phyloP scores from a whole-genome alignment of 2,329 filamentous ascomycete genomes.

The Ascochyta clinopodiicola region DNA sequence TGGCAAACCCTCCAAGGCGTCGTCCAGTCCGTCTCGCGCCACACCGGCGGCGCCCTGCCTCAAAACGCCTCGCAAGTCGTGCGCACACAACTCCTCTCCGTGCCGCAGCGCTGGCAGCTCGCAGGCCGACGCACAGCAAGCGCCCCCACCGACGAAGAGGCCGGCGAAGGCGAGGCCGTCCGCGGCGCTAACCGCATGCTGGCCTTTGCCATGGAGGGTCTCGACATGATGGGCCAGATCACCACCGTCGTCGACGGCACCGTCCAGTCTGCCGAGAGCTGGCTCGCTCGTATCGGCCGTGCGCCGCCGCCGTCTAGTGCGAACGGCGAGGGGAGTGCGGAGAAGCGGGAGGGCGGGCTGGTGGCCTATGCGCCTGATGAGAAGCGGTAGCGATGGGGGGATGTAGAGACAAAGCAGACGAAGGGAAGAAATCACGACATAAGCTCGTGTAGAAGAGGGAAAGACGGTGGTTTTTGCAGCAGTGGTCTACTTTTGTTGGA shows the following conservation, averaged over 20 bases:
- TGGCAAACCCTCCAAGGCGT: slow-evolving; percentile 72
- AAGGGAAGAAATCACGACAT: too few species aligned
- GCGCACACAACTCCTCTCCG: slow-evolving; percentile 79
- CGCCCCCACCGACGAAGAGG: slow-evolving; percentile 13
- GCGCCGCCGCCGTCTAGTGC: slow-evolving; percentile 20
- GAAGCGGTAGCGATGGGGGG: neutral
- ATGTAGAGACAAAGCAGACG: too few species aligned
- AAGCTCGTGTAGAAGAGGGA: too few species aligned
- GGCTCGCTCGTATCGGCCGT: slow-evolving; percentile 78
- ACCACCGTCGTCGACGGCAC: slow-evolving; percentile 87
- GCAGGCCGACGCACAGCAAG: slow-evolving; percentile 60
- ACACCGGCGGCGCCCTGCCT: slow-evolving; percentile 88
- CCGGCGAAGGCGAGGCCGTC: slow-evolving; percentile 50
- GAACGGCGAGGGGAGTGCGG: neutral
- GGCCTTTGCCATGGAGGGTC: slow-evolving; percentile 83
- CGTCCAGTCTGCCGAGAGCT: slow-evolving; percentile 86
- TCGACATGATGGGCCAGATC: slow-evolving; percentile 95
- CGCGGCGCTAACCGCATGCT: slow-evolving; percentile 76
- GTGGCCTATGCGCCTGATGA: neutral
- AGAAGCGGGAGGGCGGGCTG: neutral
- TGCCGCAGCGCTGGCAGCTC: slow-evolving; percentile 82
- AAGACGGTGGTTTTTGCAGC: too few species aligned
- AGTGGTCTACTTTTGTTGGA: too few species aligned
- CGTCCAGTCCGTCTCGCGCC: slow-evolving; percentile 84
- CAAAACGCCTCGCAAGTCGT: slow-evolving; percentile 87